Conservation (phyloP, 371 early-diverging fungal species). For the Syncephalastrum racemosum region DNA sequence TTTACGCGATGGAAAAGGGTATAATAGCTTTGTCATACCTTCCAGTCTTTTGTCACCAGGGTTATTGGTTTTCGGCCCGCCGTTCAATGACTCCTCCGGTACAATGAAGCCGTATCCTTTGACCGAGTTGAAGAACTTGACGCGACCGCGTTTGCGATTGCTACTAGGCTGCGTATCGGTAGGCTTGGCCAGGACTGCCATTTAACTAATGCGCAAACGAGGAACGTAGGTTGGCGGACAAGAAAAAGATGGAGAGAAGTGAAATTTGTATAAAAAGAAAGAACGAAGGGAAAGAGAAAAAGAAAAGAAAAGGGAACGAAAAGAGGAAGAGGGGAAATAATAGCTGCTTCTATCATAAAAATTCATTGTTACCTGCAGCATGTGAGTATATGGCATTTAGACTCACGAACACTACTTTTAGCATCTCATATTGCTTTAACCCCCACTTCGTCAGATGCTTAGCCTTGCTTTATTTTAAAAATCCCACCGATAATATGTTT, state of each 20-base stretch:
- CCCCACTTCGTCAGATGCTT: too few relatives aligned
- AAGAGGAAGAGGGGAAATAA: neutral
- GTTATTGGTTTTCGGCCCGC: conserved; percentile 21
- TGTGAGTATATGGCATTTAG: neutral
- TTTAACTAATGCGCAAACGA: neutral
- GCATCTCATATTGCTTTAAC: neutral
- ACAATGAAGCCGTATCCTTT: conserved; percentile 91
- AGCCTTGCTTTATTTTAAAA: too few relatives aligned
- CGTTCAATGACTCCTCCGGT: conserved; percentile 41
- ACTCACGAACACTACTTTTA: neutral
- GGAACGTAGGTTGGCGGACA: neutral
- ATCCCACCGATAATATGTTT: too few relatives aligned
- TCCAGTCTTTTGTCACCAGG: conserved; percentile 46
- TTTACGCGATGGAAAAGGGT: neutral
- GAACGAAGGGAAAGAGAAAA: neutral
- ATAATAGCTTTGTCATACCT: conserved; percentile 44
- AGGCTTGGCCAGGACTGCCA: neutral
- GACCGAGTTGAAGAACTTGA: conserved; percentile 87
- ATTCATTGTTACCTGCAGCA: too few relatives aligned
- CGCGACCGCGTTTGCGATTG: conserved; percentile 62
- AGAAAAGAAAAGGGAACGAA: neutral
- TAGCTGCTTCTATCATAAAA: too few relatives aligned
- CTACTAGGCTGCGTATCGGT: neutral
- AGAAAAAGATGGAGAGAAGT: neutral
- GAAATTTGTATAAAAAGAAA: neutral